phyloP scores from a whole-genome alignment of 257 asterid genomes.

The Gentiana dahurica region DNA sequence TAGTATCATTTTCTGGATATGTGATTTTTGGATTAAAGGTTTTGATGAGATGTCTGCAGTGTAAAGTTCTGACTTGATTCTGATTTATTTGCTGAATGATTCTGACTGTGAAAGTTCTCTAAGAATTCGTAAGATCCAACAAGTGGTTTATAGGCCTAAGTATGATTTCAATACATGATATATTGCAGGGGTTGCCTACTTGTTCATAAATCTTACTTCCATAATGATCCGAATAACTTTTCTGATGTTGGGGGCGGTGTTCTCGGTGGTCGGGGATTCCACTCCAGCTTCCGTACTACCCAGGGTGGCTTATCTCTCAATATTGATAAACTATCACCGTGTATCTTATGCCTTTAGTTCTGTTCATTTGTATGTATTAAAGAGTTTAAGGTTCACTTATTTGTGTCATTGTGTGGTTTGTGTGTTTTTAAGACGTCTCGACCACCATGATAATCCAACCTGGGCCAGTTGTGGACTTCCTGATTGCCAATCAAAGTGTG shows the following conservation, averaged over 20 bases:
- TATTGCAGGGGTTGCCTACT: slow-evolving; percentile 6
- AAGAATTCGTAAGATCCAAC: too few species aligned
- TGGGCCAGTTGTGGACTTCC: slow-evolving; percentile 65
- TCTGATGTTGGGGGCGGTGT: slow-evolving; percentile 91
- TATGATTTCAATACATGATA: neutral
- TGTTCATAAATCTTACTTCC: slow-evolving; percentile 4
- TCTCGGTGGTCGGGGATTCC: slow-evolving; percentile 36
- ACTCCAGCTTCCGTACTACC: slow-evolving; percentile 58
- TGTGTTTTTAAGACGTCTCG: slow-evolving; percentile 46
- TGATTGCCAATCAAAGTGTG: slow-evolving; percentile 50
- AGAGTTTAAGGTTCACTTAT: neutral
- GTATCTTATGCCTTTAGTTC: neutral
- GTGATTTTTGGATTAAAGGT: too few species aligned
- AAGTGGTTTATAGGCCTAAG: too few species aligned
- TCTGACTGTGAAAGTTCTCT: too few species aligned
- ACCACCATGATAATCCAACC: slow-evolving; percentile 86
- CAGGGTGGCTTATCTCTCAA: slow-evolving; percentile 87
- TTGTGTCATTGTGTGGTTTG: neutral
- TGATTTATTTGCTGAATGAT: too few species aligned
- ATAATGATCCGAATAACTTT: slow-evolving; percentile 20
- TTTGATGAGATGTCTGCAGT: too few species aligned
- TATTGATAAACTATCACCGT: slow-evolving; percentile 22
- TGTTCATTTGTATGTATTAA: neutral
- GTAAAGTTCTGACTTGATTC: too few species aligned
- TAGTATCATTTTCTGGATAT: too few species aligned